Conservation (phyloP, 768 basidiomycete genomes). For the Pisolithus marmoratus region DNA sequence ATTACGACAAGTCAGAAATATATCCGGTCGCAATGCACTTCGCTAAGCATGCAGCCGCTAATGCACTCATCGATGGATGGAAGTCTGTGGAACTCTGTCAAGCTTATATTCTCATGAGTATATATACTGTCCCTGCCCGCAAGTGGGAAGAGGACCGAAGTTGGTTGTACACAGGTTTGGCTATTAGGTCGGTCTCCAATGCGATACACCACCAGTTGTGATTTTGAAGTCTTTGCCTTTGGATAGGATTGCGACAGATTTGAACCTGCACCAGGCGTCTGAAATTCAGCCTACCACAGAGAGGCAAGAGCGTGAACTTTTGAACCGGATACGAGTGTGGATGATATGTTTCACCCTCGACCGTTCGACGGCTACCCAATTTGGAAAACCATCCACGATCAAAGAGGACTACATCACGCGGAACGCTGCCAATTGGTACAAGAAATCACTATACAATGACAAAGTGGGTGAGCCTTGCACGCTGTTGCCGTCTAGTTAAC, state of each 20-base stretch:
- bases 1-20: slow-evolving; percentile 73
- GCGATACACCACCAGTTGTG: background rate
- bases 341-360: slow-evolving; percentile 88
- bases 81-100: slow-evolving; percentile 86
- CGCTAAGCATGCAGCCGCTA: slow-evolving; percentile 76
- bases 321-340: slow-evolving; percentile 87
- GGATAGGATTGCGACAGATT: slow-evolving; percentile 80
- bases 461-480: slow-evolving; percentile 31
- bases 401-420: slow-evolving; percentile 79
- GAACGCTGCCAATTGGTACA: slow-evolving; percentile 71
- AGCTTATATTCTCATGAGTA: slow-evolving; percentile 85
- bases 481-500: background rate
- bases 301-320: slow-evolving; percentile 71
- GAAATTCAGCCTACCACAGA: slow-evolving; percentile 61
- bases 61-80: slow-evolving; percentile 75
- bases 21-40: slow-evolving; percentile 89
- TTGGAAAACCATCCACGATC: slow-evolving; percentile 85
- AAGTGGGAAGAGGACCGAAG: slow-evolving; percentile 89
- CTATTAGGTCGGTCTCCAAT: slow-evolving; percentile 52
- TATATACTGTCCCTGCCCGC: slow-evolving; percentile 73
- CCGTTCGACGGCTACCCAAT: slow-evolving; percentile 80
- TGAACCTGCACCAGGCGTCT: slow-evolving; percentile 74
- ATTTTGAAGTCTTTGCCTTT: background rate
- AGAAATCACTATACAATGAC: slow-evolving; percentile 56
- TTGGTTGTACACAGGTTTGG: slow-evolving; percentile 85